A percentile compares a stretch with the other conserved stretches of the same genome.
phyloP scores from a whole-genome alignment of 371 early-diverging fungal species.

The Mortierella sp. region DNA sequence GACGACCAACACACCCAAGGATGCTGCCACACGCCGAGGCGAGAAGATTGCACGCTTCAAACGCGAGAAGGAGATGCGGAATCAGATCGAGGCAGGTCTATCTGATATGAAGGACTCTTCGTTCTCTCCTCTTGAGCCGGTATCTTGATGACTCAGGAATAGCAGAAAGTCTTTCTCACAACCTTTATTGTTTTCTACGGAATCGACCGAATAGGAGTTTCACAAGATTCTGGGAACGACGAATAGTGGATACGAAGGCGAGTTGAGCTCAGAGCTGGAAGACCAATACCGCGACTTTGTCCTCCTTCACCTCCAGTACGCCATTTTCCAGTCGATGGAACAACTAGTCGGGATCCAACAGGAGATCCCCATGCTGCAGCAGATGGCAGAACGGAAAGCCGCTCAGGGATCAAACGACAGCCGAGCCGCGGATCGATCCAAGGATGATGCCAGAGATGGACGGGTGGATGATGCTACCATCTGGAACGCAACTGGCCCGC shows the following conservation, averaged over 20 bases:
- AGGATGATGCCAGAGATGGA: slow-evolving; percentile 31
- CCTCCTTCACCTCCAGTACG: slow-evolving; percentile 70
- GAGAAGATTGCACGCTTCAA: slow-evolving; percentile 86
- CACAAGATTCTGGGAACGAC: slow-evolving; percentile 54
- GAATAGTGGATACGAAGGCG: slow-evolving; percentile 55
- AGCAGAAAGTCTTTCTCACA: too few species aligned
- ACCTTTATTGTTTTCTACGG: neutral
- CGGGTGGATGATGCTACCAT: slow-evolving; percentile 34
- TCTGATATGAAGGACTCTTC: too few species aligned
- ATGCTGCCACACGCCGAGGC: slow-evolving; percentile 66
- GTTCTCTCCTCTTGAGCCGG: too few species aligned
- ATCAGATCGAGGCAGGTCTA: slow-evolving; percentile 62
- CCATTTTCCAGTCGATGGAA: slow-evolving; percentile 74
- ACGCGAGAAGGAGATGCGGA: slow-evolving; percentile 75
- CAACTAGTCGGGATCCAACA: slow-evolving; percentile 75
- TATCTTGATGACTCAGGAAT: too few species aligned
- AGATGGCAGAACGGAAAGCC: slow-evolving; percentile 66
- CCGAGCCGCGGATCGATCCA: slow-evolving; percentile 38
- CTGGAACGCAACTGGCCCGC: slow-evolving; percentile 46
- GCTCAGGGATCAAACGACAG: slow-evolving; percentile 43
- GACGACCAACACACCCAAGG: slow-evolving; percentile 32
- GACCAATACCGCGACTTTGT: slow-evolving; percentile 78
- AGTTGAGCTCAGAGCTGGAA: slow-evolving; percentile 66
- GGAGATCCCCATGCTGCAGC: slow-evolving; percentile 80
- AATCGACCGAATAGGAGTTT: slow-evolving; percentile 46